These are phyloP conservation scores for Casuarina cunninghamiana DNA, from an alignment of 306 rosid genomes.

Conservation along the genomic window DNA sequence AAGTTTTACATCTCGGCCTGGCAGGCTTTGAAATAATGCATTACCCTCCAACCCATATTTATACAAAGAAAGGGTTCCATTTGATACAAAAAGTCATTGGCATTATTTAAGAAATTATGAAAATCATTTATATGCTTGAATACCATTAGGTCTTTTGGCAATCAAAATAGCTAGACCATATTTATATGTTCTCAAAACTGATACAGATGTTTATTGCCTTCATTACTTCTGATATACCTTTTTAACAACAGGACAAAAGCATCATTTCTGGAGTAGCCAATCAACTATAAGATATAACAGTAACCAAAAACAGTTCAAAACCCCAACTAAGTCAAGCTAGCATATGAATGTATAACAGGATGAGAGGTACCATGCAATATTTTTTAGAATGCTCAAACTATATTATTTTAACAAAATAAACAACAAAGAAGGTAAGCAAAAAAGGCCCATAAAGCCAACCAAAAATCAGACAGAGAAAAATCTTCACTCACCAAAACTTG, in stretches of 20 bases:
- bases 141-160: neutral
- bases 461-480: neutral
- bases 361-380: neutral
- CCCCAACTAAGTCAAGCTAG: slow-evolving; percentile 1
- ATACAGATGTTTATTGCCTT: neutral
- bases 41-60: neutral
- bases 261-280: neutral
- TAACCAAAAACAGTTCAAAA: neutral
- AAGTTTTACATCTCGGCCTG: neutral
- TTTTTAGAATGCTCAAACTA: slow-evolving; percentile 4
- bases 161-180: neutral
- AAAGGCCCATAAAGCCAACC: neutral
- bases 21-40: neutral
- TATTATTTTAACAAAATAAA: neutral
- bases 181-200: neutral
- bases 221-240: neutral
- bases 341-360: neutral
- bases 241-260: neutral
- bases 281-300: neutral
- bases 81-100: too few species aligned
- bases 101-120: too few species aligned
- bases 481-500: slow-evolving; percentile 75
- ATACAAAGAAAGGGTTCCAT: neutral
- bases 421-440: neutral
- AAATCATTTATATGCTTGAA: too few species aligned